Percentiles rank a stretch among this genome's conserved stretches.
phyloP scores from a whole-genome alignment of 108 stramenopile genomes.

The Cyclotella distinguenda region DNA sequence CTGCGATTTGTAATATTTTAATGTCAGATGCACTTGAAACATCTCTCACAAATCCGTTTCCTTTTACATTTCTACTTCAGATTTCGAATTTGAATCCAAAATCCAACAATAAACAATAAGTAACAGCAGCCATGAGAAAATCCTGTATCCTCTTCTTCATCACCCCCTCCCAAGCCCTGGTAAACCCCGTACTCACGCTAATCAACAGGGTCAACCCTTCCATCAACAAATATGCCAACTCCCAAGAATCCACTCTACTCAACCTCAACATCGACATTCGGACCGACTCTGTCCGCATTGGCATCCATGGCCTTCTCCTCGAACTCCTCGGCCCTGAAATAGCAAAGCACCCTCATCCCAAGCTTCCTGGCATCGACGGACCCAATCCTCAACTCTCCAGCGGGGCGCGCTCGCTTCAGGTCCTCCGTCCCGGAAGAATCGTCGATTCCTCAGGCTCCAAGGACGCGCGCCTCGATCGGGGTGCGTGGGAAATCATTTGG shows the following conservation, averaged over 20 bases:
- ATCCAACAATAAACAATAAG: neutral
- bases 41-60: no score
- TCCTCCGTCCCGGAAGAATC: conserved; percentile 45
- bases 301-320: conserved; percentile 38
- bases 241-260: conserved; percentile 32
- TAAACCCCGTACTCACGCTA: conserved; percentile 9
- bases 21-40: no score
- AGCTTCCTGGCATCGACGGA: conserved; percentile 62
- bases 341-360: conserved; percentile 29
- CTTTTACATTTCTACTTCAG: neutral
- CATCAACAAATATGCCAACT: conserved; percentile 27
- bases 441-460: conserved; percentile 45
- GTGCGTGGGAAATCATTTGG: conserved; percentile 74
- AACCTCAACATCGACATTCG: conserved; percentile 48
- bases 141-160: neutral
- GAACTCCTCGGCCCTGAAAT: conserved; percentile 28
- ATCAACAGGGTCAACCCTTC: conserved; percentile 41
- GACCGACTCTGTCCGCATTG: conserved; percentile 18
- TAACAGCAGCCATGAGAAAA: no score
- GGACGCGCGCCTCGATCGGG: conserved; percentile 39
- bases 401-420: conserved; percentile 36
- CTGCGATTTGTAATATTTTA: no score
- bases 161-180: neutral
- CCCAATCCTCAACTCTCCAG: conserved; percentile 64
- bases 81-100: neutral